Evolutionary conservation across 768 basidiomycete species (phyloP).

Genomic region (Myochromella boudieri): DNA sequence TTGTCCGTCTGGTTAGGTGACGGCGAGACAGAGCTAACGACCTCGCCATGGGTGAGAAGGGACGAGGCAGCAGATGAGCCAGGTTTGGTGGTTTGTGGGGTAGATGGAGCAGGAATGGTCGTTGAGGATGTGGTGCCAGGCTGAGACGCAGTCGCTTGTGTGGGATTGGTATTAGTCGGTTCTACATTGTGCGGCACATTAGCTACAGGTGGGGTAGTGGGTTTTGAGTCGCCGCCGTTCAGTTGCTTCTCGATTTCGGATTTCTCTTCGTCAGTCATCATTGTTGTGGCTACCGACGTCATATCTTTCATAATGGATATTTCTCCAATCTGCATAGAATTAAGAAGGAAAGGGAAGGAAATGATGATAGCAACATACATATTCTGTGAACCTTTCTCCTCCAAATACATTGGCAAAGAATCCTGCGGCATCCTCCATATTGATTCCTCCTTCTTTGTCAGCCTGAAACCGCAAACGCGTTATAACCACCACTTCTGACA

Average conservation of each 20-base stretch:
- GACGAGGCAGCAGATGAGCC: slow-evolving; percentile 12
- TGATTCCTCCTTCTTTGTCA: slow-evolving; percentile 75
- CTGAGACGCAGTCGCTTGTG: slow-evolving; percentile 14
- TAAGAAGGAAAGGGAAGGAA: background rate
- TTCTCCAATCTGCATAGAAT: slow-evolving; percentile 78
- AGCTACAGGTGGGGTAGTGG: slow-evolving; percentile 25
- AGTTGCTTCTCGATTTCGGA: slow-evolving; percentile 80
- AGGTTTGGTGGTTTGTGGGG: slow-evolving; percentile 15
- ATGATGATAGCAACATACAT: slow-evolving; percentile 54
- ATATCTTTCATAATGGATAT: slow-evolving; percentile 95
- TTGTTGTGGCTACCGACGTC: slow-evolving; percentile 79
- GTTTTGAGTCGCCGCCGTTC: slow-evolving; percentile 35
- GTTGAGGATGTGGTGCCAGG: slow-evolving; percentile 13
- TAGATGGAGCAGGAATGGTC: slow-evolving; percentile 8
- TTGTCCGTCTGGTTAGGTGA: slow-evolving; percentile 29
- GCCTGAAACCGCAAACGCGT: slow-evolving; percentile 35
- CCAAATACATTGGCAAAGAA: slow-evolving; percentile 97
- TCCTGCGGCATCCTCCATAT: slow-evolving; percentile 89
- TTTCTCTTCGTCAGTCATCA: slow-evolving; percentile 92
- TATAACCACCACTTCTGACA: background rate
- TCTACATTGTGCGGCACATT: slow-evolving; percentile 17
- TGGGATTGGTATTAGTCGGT: slow-evolving; percentile 13
- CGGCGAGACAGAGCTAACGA: slow-evolving; percentile 9
- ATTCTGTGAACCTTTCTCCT: slow-evolving; percentile 88
- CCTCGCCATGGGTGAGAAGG: slow-evolving; percentile 24